A percentile compares a stretch with the other conserved stretches of the same genome.
phyloP scores from a whole-genome alignment of 2,329 filamentous ascomycete species.

The Pseudocercospora musae region DNA sequence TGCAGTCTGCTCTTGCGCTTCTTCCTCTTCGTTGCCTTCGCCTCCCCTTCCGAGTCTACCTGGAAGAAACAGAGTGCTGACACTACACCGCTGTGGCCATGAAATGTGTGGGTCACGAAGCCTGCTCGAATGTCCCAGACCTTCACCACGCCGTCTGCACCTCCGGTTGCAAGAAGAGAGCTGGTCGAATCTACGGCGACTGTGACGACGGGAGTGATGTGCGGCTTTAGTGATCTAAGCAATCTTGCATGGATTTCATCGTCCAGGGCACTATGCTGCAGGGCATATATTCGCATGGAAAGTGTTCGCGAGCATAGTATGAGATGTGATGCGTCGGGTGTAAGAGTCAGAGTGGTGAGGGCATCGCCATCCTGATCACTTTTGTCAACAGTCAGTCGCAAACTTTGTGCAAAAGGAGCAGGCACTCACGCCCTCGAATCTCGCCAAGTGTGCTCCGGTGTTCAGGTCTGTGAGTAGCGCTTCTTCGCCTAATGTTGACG shows the following conservation, averaged over 20 bases:
- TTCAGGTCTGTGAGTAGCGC: constrained; percentile 80
- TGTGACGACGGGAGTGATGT: constrained; percentile 84
- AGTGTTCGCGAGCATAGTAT: constrained; percentile 92
- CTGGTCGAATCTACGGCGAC: constrained; percentile 81
- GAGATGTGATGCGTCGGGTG: constrained; percentile 81
- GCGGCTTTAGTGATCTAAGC: constrained; percentile 79
- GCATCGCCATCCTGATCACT: constrained; percentile 56
- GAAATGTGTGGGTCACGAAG: constrained; percentile 91
- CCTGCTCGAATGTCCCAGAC: constrained; percentile 93
- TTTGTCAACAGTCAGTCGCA: constrained; percentile 41
- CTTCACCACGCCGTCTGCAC: constrained; percentile 89
- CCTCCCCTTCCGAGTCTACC: constrained; percentile 27
- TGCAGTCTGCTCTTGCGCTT: constrained; percentile 49
- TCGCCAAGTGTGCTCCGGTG: constrained; percentile 76
- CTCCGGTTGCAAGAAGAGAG: constrained; percentile 86
- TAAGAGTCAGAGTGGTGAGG: constrained; percentile 76
- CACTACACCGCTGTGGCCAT: constrained; percentile 85
- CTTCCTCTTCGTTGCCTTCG: constrained; percentile 29
- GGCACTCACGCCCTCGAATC: constrained; percentile 75
- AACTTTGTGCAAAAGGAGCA: constrained; percentile 1
- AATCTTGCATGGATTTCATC: constrained; percentile 63
- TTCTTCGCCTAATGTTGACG: constrained; percentile 88
- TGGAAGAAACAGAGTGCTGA: constrained; percentile 93
- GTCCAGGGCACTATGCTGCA: constrained; percentile 58
- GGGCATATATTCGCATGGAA: constrained; percentile 85